Evolutionary conservation across 2,329 filamentous ascomycete species (phyloP), one percentile per base, ranked within the genome.

Genomic region (Nothophoma quercina): DNA sequence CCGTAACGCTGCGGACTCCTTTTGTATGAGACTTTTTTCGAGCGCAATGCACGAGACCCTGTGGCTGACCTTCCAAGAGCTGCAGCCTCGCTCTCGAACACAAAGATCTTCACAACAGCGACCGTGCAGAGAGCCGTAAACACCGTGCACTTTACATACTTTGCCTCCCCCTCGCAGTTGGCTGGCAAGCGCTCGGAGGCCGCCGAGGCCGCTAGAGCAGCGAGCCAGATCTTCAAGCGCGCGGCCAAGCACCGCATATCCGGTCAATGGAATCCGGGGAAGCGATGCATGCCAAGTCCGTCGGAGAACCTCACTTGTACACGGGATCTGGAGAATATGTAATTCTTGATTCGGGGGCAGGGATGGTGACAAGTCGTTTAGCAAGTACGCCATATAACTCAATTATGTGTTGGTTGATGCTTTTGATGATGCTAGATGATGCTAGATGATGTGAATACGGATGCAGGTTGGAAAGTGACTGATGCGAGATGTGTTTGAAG

Each of bases 211-310:
- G 42, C 42, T 52, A 52, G 26, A 22, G 30, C 40, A 23, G 47
- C 46, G 21, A 36, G 38, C 34, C 23, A 41, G 42, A 52, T 52
- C 50, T 36, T 4, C 43, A 40, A n/a, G n/a, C n/a, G n/a, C n/a
- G n/a, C n/a, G n/a, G 39, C 50, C 50, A 48, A 53, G 50, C 42
- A 15, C 16, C 18, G 50, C 43, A 40, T 30, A 48, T 48, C 50
- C 50, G 50, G 50, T 48, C 26, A 44, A 34, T 23, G 38, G n/a
- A 48, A 48, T 53, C 50, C 50, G 50, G 50, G 43, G 50, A 48
- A 53, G 32, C 43, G 36, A 46, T 15, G 9, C 13, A 21, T 12
- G 44, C 50, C 50, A 53, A 53, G 50, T 35, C 50, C 50, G 50
- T 43, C 50, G 50, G 50, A 16, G 50, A 53, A 53, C 50, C 6